These are phyloP conservation scores for Phytopythium aichiense DNA, from an alignment of 352 stramenopile genomes.

Conservation along the genomic window DNA sequence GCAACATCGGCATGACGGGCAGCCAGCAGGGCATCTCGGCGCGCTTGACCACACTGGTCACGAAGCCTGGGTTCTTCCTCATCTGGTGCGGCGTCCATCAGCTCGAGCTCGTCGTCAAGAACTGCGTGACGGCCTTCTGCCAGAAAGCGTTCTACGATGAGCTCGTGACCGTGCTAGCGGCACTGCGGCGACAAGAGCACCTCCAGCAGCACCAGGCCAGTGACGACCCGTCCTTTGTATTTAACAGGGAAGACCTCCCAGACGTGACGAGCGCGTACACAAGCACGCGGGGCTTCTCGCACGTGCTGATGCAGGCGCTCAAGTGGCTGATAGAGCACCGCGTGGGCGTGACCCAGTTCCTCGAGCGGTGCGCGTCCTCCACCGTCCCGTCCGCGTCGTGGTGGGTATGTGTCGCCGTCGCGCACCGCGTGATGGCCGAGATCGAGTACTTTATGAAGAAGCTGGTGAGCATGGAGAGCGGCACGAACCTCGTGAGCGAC, in stretches of 20 bases:
- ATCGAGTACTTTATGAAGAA: conserved; percentile 58
- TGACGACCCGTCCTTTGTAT: conserved; percentile 10
- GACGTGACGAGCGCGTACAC: conserved; percentile 27
- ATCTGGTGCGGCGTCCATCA: conserved; percentile 60
- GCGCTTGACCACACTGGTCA: conserved; percentile 36
- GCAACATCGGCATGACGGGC: conserved; percentile 35
- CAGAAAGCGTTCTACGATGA: conserved; percentile 51
- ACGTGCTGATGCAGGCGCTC: conserved; percentile 34
- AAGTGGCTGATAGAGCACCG: conserved; percentile 54
- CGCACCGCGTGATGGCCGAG: conserved; percentile 48
- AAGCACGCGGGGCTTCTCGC: conserved; percentile 34
- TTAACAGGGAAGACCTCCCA: conserved; percentile 29
- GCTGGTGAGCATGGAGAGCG: conserved; percentile 36
- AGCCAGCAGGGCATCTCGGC: conserved; percentile 42
- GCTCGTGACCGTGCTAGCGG: conserved; percentile 36
- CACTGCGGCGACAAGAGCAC: conserved; percentile 17
- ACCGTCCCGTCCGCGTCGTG: conserved; percentile 44
- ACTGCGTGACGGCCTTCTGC: conserved; percentile 38
- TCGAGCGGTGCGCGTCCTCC: conserved; percentile 17
- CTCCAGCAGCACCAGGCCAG: conserved; percentile 10
- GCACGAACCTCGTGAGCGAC: conserved; percentile 25
- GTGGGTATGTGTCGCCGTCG: conserved; percentile 50
- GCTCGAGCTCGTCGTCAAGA: conserved; percentile 57
- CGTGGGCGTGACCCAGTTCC: conserved; percentile 17
- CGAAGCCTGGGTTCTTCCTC: conserved; percentile 45